Evolutionary conservation across 345 rosid species (phyloP), one percentile per base, ranked within the genome.

Genomic region (Eucalyptus brandiana): DNA sequence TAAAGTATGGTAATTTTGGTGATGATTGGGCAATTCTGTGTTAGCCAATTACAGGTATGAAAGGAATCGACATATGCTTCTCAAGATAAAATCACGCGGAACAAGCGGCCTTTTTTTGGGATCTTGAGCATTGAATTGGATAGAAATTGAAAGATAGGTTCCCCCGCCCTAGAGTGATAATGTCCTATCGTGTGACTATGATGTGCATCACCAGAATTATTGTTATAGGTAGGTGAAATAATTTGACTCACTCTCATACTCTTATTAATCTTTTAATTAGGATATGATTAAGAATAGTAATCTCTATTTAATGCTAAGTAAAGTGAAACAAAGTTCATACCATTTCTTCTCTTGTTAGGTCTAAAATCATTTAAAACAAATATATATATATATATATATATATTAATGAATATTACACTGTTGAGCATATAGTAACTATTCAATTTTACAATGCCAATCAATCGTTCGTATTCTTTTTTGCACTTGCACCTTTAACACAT

Each of bases 361-460:
- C 30, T 12, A 21, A 9, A 21, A 21, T 56, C 62, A 56, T 23
- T 23, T 23, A 4, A 54, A 54, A 8, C 26, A 54, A 54, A 47
- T 12, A 48, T 44, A 44, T 44, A 44, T 44, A 44, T 44, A 42
- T 6, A 45, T 45, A 45, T 45, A 18, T 49, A 49, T 49, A 56
- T 18, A 23, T 21, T 54, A 54, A 54, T 54, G 30, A 56, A 56
- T 10, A 56, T 4, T 56, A 56, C 3, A 3, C 0, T 56, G 1
- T 24, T 56, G 4, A 11, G 42, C 83, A 37, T 21, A 19, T 37
- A 72, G 81, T 34, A 72, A 11, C 14, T 12, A 21, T 34, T 10
- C 7, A 7, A 21, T 72, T 37, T 37, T 11, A 19, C 3, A 5
- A 37, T 0, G 44, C 42, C 15, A 9, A 37, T 72, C 15, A 2